These are phyloP conservation scores for Eucalyptus urophylla DNA, from an alignment of 345 rosid species.

Conservation along the genomic window DNA sequence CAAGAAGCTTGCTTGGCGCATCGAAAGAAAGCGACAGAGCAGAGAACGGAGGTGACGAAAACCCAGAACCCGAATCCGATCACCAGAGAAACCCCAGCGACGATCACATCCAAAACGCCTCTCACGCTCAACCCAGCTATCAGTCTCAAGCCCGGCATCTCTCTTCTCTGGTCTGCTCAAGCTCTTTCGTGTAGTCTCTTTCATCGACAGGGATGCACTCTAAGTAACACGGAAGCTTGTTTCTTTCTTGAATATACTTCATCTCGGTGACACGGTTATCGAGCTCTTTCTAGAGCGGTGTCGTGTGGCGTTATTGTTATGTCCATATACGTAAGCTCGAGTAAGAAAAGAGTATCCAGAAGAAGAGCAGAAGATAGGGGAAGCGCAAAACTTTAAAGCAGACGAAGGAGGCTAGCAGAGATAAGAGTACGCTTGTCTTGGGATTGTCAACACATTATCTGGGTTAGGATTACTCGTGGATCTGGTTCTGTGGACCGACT, in stretches of 20 bases:
- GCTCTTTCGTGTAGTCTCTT: not conserved
- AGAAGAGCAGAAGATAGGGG: not conserved
- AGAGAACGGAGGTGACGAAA: conserved; percentile 52
- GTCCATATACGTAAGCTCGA: not conserved
- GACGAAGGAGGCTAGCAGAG: not conserved
- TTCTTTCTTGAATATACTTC: not conserved
- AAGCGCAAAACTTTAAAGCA: not conserved
- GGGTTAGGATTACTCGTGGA: not conserved
- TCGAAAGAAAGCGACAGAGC: conserved; percentile 71
- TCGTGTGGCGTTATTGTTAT: not conserved
- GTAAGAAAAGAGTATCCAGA: not conserved
- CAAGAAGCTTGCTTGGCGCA: conserved; percentile 30
- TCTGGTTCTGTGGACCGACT: not conserved
- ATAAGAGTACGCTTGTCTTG: not conserved
- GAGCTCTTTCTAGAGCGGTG: not conserved
- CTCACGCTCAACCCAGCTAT: conserved; percentile 36
- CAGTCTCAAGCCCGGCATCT: conserved; percentile 1
- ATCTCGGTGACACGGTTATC: not conserved
- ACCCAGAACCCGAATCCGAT: conserved; percentile 66
- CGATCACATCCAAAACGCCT: conserved; percentile 41
- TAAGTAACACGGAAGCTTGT: not conserved
- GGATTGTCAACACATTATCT: not conserved
- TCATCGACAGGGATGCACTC: not conserved
- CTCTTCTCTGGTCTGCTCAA: not conserved
- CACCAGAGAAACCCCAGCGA: conserved; percentile 65